Evolutionary conservation across 495 filamentous ascomycete genomes (phyloP).

Genomic region (Aspergillus bertholletiae): DNA sequence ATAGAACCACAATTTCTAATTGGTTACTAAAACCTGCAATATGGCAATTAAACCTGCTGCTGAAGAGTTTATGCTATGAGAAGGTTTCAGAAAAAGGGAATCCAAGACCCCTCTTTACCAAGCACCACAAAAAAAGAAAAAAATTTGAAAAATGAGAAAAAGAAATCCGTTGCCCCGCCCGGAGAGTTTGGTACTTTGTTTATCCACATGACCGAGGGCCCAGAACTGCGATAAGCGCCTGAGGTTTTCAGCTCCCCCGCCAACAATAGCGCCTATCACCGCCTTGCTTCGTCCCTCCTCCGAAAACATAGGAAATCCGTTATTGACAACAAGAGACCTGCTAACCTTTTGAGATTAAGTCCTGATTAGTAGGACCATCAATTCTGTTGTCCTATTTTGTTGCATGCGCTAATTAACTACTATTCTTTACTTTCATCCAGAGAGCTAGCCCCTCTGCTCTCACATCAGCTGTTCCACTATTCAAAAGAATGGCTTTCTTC

Average conservation of each 20-base stretch:
- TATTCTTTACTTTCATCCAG: background rate
- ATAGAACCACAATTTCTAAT: background rate
- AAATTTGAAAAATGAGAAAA: slow-evolving; percentile 19
- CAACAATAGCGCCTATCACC: slow-evolving; percentile 26
- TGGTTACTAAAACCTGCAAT: background rate
- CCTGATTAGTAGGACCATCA: background rate
- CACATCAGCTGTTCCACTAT: slow-evolving; percentile 9
- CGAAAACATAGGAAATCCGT: background rate
- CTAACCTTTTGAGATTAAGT: background rate
- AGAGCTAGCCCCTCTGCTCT: slow-evolving; percentile 1
- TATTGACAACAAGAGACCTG: background rate
- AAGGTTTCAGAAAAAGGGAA: background rate
- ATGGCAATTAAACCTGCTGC: background rate
- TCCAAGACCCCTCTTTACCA: background rate
- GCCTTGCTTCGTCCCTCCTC: slow-evolving; percentile 8
- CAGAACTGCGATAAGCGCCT: slow-evolving; percentile 17
- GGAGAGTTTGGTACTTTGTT: slow-evolving; percentile 27
- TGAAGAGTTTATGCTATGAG: background rate
- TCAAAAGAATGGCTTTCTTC: slow-evolving; percentile 76
- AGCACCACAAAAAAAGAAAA: slow-evolving; percentile 10
- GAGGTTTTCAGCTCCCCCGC: slow-evolving; percentile 20
- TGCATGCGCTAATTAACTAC: background rate
- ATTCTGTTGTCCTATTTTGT: background rate
- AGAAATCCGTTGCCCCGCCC: slow-evolving; percentile 35
- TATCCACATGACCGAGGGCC: slow-evolving; percentile 21